Conservation (phyloP, 495 filamentous ascomycete genomes). For the Penicillium bialowiezense region DNA sequence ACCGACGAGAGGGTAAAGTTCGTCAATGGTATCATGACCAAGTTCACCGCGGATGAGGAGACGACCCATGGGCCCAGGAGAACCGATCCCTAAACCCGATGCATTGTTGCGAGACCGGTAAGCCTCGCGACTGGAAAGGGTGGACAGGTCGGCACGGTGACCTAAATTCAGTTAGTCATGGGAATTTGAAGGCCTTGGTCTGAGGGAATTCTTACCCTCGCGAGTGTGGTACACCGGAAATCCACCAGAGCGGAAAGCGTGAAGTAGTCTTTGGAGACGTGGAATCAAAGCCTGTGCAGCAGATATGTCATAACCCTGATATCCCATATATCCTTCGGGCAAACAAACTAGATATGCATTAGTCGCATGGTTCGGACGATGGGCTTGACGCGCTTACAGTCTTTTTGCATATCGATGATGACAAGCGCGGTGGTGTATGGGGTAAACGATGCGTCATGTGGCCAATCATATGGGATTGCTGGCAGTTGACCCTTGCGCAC, state of each 20-base stretch:
- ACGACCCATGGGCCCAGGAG: conserved; percentile 58
- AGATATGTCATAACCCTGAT: conserved; percentile 58
- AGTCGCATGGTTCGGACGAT: background rate
- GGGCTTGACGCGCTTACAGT: conserved; percentile 46
- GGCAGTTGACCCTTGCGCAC: conserved; percentile 47
- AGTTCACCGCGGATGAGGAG: conserved; percentile 62
- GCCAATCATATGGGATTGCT: conserved; percentile 59
- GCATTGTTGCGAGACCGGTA: conserved; percentile 54
- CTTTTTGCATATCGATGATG: conserved; percentile 72
- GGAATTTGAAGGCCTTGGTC: background rate
- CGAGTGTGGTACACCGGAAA: conserved; percentile 67
- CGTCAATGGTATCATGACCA: conserved; percentile 61
- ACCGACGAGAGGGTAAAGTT: conserved; percentile 51
- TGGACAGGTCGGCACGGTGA: conserved; percentile 61
- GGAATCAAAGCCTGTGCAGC: conserved; percentile 55
- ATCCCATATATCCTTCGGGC: conserved; percentile 55
- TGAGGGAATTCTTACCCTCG: conserved; percentile 39
- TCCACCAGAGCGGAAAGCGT: conserved; percentile 53
- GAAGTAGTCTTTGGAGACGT: conserved; percentile 50
- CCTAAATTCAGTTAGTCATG: conserved; percentile 35
- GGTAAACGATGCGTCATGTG: conserved; percentile 56
- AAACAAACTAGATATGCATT: conserved; percentile 47
- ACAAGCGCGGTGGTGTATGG: conserved; percentile 61
- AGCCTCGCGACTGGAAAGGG: conserved; percentile 54
- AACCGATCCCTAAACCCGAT: conserved; percentile 57